Conservation (phyloP, 2,329 filamentous ascomycete species). For the Knufia fluminis region DNA sequence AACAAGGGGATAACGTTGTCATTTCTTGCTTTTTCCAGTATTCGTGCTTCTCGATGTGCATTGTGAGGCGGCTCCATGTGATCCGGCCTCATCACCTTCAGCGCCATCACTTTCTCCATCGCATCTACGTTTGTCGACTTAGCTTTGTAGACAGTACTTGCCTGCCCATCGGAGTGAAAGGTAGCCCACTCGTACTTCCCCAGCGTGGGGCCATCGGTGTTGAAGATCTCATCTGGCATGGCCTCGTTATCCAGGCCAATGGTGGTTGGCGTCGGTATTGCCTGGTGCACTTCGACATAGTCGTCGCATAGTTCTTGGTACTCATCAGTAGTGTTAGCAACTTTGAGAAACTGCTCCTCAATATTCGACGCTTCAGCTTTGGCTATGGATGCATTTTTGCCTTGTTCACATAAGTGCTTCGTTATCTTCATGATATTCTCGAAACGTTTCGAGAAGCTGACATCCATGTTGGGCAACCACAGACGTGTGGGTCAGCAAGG, state of each 20-base stretch:
- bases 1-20: slow-evolving; percentile 56
- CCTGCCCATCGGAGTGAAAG: slow-evolving; percentile 58
- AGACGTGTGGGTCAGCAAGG: neutral
- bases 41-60: slow-evolving; percentile 65
- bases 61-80: slow-evolving; percentile 72
- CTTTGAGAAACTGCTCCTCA: slow-evolving; percentile 56
- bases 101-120: slow-evolving; percentile 47
- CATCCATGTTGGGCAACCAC: slow-evolving; percentile 14
- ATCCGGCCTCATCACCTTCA: slow-evolving; percentile 77
- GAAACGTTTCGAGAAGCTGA: slow-evolving; percentile 54
- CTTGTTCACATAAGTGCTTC: slow-evolving; percentile 38
- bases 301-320: slow-evolving; percentile 38
- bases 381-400: slow-evolving; percentile 35
- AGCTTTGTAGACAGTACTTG: slow-evolving; percentile 73
- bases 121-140: slow-evolving; percentile 29
- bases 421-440: slow-evolving; percentile 52
- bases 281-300: slow-evolving; percentile 29
- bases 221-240: slow-evolving; percentile 21
- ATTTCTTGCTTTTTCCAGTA: slow-evolving; percentile 49
- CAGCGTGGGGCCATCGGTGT: slow-evolving; percentile 33
- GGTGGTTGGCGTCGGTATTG: slow-evolving; percentile 23
- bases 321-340: slow-evolving; percentile 50
- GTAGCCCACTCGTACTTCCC: slow-evolving; percentile 49
- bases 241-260: slow-evolving; percentile 17
- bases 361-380: slow-evolving; percentile 52